Evolutionary conservation across 2,329 filamentous ascomycete genomes (phyloP).

Genomic region (Colletotrichum nymphaeae): DNA sequence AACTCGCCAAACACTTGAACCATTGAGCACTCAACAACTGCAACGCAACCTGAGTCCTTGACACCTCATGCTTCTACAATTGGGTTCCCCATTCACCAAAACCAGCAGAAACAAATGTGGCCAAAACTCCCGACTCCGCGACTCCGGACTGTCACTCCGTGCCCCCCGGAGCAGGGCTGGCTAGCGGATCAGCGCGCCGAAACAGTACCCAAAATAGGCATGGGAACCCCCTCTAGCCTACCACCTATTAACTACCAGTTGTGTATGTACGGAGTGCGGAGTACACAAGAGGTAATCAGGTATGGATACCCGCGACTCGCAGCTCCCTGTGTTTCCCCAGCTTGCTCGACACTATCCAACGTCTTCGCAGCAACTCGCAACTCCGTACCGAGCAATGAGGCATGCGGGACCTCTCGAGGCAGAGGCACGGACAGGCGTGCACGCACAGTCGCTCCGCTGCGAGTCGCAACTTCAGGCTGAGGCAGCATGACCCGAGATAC

Average conservation of each 20-base stretch:
- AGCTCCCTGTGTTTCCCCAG: background rate
- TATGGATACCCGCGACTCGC: background rate
- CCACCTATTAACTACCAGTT: too few species aligned
- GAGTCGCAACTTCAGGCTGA: background rate
- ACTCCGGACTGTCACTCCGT: slow-evolving; percentile 28
- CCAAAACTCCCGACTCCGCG: slow-evolving; percentile 19
- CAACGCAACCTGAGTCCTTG: background rate
- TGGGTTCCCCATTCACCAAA: background rate
- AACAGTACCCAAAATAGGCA: slow-evolving; percentile 17
- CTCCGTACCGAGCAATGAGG: background rate
- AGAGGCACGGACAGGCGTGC: background rate
- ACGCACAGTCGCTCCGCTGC: background rate
- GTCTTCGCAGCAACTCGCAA: background rate
- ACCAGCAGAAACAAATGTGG: slow-evolving; percentile 18
- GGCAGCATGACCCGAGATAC: slow-evolving; percentile 1
- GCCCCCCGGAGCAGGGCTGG: slow-evolving; percentile 18
- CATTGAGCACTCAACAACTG: background rate
- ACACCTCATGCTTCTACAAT: background rate
- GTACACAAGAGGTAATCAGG: too few species aligned
- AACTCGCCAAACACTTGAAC: background rate
- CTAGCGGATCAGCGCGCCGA: slow-evolving; percentile 35
- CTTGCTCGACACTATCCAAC: background rate
- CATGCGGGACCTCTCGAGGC: background rate
- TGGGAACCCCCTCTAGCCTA: background rate
- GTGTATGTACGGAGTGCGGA: too few species aligned